Conservation (phyloP, 331 rosid species). For the Cydonia oblonga region DNA sequence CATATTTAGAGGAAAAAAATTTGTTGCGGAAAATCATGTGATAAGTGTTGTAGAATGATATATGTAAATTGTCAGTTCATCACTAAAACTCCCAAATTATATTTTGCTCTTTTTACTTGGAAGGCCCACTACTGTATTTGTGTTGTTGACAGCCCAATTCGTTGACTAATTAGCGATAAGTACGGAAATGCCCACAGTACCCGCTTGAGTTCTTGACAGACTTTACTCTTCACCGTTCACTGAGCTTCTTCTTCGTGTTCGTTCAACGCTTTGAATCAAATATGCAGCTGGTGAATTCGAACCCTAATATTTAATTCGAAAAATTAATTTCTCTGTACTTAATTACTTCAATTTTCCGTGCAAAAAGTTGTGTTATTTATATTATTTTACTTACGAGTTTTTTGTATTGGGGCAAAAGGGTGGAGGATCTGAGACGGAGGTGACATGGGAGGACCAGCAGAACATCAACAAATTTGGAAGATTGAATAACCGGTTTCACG, state of each 20-base stretch:
- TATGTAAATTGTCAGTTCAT: no score
- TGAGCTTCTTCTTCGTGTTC: background rate
- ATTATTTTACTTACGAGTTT: background rate
- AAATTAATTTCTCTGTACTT: background rate
- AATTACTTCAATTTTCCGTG: background rate
- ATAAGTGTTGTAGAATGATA: no score
- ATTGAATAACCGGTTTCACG: no score
- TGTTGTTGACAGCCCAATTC: background rate
- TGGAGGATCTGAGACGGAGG: constrained; percentile 77
- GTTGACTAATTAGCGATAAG: background rate
- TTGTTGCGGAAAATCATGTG: no score
- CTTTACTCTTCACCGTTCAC: background rate
- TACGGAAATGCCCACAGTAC: background rate
- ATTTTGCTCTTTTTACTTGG: no score
- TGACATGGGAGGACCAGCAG: constrained; percentile 53
- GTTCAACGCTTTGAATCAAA: background rate
- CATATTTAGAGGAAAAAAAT: no score
- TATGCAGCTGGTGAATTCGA: constrained; percentile 25
- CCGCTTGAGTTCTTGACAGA: background rate
- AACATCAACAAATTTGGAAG: no score
- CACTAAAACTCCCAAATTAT: no score
- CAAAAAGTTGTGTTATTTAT: no score
- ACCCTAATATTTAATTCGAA: background rate
- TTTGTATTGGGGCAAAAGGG: constrained; percentile 28
- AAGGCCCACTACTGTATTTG: background rate